phyloP scores from a whole-genome alignment of 2,329 filamentous ascomycete genomes.

The Sordariomycetes sp. region DNA sequence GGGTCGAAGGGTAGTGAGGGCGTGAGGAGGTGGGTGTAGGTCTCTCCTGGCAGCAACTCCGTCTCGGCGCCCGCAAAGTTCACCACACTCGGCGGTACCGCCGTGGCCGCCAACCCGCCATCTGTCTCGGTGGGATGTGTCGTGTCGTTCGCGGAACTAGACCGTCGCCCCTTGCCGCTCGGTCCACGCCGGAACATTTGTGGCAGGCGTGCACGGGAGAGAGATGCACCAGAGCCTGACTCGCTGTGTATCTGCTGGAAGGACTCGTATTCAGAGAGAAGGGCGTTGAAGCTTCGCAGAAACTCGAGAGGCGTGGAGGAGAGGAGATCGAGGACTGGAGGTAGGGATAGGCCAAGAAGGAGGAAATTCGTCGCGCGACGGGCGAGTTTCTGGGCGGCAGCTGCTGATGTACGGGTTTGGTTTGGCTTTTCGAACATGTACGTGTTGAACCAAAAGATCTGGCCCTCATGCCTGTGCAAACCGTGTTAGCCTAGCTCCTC shows the following conservation, averaged over 20 bases:
- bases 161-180: constrained; percentile 44
- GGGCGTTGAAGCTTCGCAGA: constrained; percentile 72
- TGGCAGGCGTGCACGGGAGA: constrained; percentile 69
- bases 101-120: constrained; percentile 14
- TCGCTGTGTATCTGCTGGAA: constrained; percentile 83
- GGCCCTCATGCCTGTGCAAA: constrained; percentile 67
- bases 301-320: constrained; percentile 73
- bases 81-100: constrained; percentile 32
- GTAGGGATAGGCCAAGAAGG: constrained; percentile 82
- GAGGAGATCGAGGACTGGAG: constrained; percentile 80
- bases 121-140: constrained; percentile 15
- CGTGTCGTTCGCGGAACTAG: constrained; percentile 31
- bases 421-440: constrained; percentile 80
- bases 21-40: constrained; percentile 83
- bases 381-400: constrained; percentile 72
- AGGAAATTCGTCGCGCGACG: constrained; percentile 90
- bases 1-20: constrained; percentile 90
- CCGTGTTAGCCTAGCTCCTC: neutral
- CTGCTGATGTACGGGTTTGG: constrained; percentile 72
- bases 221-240: constrained; percentile 57
- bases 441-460: constrained; percentile 97
- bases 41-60: constrained; percentile 69
- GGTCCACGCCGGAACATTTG: constrained; percentile 70
- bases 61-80: constrained; percentile 48
- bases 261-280: constrained; percentile 84